phyloP scores from a whole-genome alignment of 2,329 filamentous ascomycete genomes.

The Malbranchea cinnamomea region DNA sequence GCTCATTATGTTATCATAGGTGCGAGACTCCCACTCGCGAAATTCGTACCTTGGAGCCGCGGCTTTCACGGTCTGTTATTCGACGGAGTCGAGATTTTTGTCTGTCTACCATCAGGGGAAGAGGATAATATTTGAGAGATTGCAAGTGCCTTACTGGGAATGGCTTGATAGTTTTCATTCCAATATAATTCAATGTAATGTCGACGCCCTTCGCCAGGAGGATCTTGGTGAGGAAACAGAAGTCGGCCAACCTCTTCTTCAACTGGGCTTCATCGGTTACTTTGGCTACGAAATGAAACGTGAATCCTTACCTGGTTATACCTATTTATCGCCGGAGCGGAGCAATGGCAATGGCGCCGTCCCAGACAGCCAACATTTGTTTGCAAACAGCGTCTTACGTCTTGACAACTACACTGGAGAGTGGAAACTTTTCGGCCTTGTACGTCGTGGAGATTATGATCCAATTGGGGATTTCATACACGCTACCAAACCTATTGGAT shows the following conservation, averaged over 20 bases:
- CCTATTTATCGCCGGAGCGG: background rate
- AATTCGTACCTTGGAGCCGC: slow-evolving; percentile 9
- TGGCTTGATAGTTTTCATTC: slow-evolving; percentile 9
- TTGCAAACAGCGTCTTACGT: slow-evolving; percentile 7
- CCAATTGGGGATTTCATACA: slow-evolving; percentile 33
- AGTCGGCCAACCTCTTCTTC: slow-evolving; percentile 8
- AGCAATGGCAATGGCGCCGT: background rate
- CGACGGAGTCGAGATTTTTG: slow-evolving; percentile 4
- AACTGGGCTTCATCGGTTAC: slow-evolving; percentile 9
- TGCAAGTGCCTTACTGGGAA: slow-evolving; percentile 7
- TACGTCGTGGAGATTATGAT: slow-evolving; percentile 19
- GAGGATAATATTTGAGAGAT: slow-evolving; percentile 2
- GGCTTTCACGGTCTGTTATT: slow-evolving; percentile 6
- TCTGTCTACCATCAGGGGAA: slow-evolving; percentile 7
- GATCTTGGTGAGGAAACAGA: slow-evolving; percentile 7
- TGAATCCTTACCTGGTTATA: slow-evolving; percentile 9
- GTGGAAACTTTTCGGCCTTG: slow-evolving; percentile 8
- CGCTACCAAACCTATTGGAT: slow-evolving; percentile 11
- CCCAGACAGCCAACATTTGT: slow-evolving; percentile 9
- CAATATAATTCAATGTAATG: slow-evolving; percentile 5
- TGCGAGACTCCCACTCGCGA: slow-evolving; percentile 8
- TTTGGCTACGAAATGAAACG: slow-evolving; percentile 9
- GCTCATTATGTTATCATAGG: slow-evolving; percentile 6
- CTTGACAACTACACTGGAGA: slow-evolving; percentile 9
- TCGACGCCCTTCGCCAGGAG: slow-evolving; percentile 5